Evolutionary conservation across 169 alveolate genomes (phyloP), one percentile per base, ranked within the genome.

Genomic region (Babesia ovis): DNA sequence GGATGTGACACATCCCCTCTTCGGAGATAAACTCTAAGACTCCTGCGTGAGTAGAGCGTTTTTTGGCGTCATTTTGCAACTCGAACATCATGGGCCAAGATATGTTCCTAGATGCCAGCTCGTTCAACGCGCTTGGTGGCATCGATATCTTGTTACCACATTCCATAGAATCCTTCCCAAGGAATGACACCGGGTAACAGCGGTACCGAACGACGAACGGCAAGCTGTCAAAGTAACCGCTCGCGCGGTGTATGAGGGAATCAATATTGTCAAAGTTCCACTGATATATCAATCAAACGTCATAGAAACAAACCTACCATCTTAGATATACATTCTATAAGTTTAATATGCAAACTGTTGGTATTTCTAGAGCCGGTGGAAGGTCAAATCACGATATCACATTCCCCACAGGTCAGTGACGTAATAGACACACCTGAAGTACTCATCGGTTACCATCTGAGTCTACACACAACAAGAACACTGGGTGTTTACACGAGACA

Each of bases 21-120:
- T 95, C 98, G 32, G 98, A 97, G 23, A 95, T 85, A 71, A 95
- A 95, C 61, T 95, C 98, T 16, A 94, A 84, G 1, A 95, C 98
- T 1, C 98, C 98, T 64, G 97, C 94, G 75, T 95, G 96, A 2
- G 98, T 93, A 25, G 80, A 34, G 37, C 76, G 85, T 39, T 67
- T 84, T 76, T 85, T 85, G n/a, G 27, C 35, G 27, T 92, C 92
- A 70, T 91, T 91, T 18, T 84, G 76, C 39, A 91, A 82, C 69
- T 90, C 92, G 71, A 91, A 91, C 68, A 91, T 51, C 95, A 91
- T 91, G 42, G 95, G 95, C 95, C 95, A 91, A 22, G 95, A 77
- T 29, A 91, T 91, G 58, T 91, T 91, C 58, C 95, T 73, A 46
- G 92, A 86, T 25, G 95, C 95, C 58, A 91, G 68, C 62, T 89